A percentile compares a stretch with the other conserved stretches of the same genome.
phyloP scores from a whole-genome alignment of 495 filamentous ascomycete species.

The Saxispiralis lemnorum region DNA sequence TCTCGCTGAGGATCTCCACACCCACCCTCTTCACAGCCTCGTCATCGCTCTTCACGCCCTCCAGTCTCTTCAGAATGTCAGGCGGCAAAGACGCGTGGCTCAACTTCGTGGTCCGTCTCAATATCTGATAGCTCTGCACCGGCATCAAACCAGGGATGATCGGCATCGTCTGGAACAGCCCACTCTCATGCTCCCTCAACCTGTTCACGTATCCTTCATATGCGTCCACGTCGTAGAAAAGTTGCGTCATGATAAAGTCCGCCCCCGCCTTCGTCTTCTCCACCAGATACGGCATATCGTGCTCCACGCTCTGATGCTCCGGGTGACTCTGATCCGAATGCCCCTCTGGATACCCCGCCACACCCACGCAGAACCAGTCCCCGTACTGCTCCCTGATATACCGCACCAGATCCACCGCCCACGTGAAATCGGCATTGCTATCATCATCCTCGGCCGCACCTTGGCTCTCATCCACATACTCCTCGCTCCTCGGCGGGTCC shows the following conservation, averaged over 20 bases:
- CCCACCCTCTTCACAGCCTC: conserved; percentile 66
- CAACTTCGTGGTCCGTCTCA: conserved; percentile 86
- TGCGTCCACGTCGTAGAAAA: conserved; percentile 79
- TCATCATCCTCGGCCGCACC: conserved; percentile 34
- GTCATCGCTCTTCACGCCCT: conserved; percentile 72
- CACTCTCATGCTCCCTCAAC: conserved; percentile 66
- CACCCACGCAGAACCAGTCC: conserved; percentile 93
- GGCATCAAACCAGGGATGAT: conserved; percentile 96
- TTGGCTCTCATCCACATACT: conserved; percentile 42
- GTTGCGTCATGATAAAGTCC: conserved; percentile 98
- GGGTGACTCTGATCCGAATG: conserved; percentile 81
- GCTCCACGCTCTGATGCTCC: conserved; percentile 55
- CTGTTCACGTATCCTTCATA: conserved; percentile 63
- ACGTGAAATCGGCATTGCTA: conserved; percentile 67
- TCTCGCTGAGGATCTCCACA: conserved; percentile 49
- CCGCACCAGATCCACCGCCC: conserved; percentile 74
- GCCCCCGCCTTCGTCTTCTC: conserved; percentile 85
- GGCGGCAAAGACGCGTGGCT: conserved; percentile 70
- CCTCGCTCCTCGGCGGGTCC: conserved; percentile 78
- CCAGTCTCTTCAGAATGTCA: conserved; percentile 49
- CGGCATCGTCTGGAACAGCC: conserved; percentile 68
- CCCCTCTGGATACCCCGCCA: conserved; percentile 87
- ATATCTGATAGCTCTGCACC: conserved; percentile 89
- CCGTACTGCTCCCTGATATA: conserved; percentile 76
- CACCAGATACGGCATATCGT: conserved; percentile 75